Base-by-base conservation (phyloP, 2,329 filamentous ascomycete genomes). In the Rutstroemia sp. region DNA sequence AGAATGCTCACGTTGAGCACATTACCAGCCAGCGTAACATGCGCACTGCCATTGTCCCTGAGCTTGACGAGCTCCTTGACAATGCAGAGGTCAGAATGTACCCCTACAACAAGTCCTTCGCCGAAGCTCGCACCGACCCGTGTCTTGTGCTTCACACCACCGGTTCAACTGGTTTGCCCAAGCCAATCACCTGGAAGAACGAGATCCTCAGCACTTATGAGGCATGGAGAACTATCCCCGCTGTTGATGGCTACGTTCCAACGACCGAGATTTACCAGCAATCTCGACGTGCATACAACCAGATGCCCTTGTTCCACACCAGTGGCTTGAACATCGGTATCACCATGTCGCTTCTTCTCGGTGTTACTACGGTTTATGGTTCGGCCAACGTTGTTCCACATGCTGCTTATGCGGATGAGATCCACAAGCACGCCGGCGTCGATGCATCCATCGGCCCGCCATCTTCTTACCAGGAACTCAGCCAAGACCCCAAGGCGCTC, bases 201-300 rank as follows among this genome's bases (percentile, higher is more conserved):
- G 54, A 57, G 14, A 59, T 61, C n/a, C 46, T 64, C 21, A 61
- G 62, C 39, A 64, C 60, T 1, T 61, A 65, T 16, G 63, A 66
- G n/a, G 57, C 59, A 27, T 65, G 60, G 56, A 58, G 59, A 44
- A 57, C 56, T 7, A 60, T 64, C 21, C 62, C 60, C 51, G 30
- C 34, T n/a, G 39, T 58, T 7, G 58, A 60, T 30, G 48, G 51
- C 12, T 72, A 81, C 96, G 23, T 89, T 89, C 21, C 89, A 95
- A 66, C 88, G 89, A 5, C 74, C 94, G 64, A 96, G 95, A 78
- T 60, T 42, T 60, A 58, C 48, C 56, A 60, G 49, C 48, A 58
- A 58, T 51, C 56, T 19, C 48, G 54, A 19, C 57, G 61, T 47
- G 56, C 59, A 37, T 55, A 64, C 51, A 63, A 58, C 2, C 61